Evolutionary conservation across 768 basidiomycete genomes (phyloP).

Genomic region (Galerina sulciceps): DNA sequence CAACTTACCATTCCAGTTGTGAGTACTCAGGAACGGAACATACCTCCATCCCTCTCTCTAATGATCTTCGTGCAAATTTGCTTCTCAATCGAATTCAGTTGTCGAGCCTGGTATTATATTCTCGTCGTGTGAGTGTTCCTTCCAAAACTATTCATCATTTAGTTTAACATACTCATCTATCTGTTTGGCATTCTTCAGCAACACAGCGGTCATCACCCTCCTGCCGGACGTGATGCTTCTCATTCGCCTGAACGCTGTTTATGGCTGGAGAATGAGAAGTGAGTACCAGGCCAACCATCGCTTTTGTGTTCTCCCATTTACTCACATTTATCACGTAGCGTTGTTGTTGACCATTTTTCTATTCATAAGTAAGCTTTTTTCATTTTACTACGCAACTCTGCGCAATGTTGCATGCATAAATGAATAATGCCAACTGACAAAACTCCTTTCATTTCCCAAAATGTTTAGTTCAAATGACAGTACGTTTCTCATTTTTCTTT

Average conservation of each 20-base stretch:
- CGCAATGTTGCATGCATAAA: neutral
- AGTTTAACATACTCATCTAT: neutral
- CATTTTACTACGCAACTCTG: neutral
- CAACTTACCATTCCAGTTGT: slow-evolving; percentile 13
- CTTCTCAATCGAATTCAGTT: slow-evolving; percentile 12
- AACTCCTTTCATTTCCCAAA: neutral
- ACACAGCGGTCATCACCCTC: slow-evolving; percentile 18
- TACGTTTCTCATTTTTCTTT: slow-evolving; percentile 1
- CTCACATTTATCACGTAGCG: slow-evolving; percentile 3
- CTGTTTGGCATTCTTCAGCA: slow-evolving; percentile 5
- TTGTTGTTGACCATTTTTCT: slow-evolving; percentile 16
- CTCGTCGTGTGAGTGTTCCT: slow-evolving; percentile 21
- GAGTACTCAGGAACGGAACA: neutral
- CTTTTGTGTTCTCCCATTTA: neutral
- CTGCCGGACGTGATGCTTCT: slow-evolving; percentile 24
- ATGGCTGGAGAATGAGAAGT: slow-evolving; percentile 19
- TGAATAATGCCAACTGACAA: neutral
- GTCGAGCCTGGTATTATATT: slow-evolving; percentile 24
- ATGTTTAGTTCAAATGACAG: slow-evolving; percentile 20
- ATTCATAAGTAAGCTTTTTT: slow-evolving; percentile 15
- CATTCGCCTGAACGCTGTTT: slow-evolving; percentile 26
- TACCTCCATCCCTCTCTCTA: neutral
- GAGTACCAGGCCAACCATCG: neutral
- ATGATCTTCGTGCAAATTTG: neutral
- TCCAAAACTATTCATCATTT: neutral